A percentile compares a stretch with the other conserved stretches of the same genome.
Evolutionary conservation across 148 eudicot species (phyloP).

Genomic region (Rhododendron williamsianum): DNA sequence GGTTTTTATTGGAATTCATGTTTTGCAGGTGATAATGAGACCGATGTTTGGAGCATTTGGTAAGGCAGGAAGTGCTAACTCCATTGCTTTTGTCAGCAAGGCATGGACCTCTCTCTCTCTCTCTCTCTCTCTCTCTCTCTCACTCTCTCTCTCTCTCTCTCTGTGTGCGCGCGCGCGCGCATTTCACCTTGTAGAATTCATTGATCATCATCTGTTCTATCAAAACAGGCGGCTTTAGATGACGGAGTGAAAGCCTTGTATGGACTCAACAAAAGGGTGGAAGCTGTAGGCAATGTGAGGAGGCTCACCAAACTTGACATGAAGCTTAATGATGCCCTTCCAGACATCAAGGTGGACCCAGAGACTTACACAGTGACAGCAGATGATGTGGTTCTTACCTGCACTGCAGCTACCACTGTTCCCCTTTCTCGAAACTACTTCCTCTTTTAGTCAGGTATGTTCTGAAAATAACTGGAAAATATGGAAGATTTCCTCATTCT

Average conservation of each 20-base stretch:
- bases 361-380: conserved; percentile 80
- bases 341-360: conserved; percentile 72
- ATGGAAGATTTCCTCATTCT: neutral
- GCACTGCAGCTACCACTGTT: conserved; percentile 63
- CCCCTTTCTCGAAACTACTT: conserved; percentile 87
- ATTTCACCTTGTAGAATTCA: neutral
- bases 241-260: conserved; percentile 55
- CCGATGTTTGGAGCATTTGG: conserved; percentile 92
- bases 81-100: conserved; percentile 94
- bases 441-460: conserved; percentile 45
- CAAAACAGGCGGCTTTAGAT: conserved; percentile 59
- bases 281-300: conserved; percentile 72
- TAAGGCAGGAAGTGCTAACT: conserved; percentile 76
- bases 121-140: conserved; percentile 2
- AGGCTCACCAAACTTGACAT: conserved; percentile 73
- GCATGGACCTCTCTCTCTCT: conserved; percentile 23
- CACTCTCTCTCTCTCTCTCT: neutral
- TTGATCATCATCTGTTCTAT: neutral
- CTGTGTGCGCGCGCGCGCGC: neutral
- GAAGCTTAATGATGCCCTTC: conserved; percentile 90
- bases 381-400: conserved; percentile 66
- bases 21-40: conserved; percentile 82
- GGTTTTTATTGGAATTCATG: conserved; percentile 4
- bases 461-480: neutral
- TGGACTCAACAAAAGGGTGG: conserved; percentile 72